Conservation (phyloP, 176 grass and related monocot species). For the Tillandsia leiboldiana region DNA sequence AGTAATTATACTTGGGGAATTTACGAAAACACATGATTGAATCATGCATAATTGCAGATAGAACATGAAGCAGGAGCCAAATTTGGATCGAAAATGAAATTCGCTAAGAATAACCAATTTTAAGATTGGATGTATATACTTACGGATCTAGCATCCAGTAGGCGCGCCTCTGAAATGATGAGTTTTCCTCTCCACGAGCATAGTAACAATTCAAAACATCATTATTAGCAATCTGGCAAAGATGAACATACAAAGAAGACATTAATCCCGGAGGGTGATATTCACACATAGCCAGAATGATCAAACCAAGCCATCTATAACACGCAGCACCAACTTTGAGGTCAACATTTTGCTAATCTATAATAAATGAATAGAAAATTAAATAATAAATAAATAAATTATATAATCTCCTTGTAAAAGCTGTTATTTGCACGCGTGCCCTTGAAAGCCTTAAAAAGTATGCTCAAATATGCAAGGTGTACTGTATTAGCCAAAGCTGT, state of each 20-base stretch:
- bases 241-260: conserved; percentile 1
- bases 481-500: no score
- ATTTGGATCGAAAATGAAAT: no score
- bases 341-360: neutral
- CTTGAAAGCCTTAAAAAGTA: no score
- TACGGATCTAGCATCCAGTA: conserved; percentile 98
- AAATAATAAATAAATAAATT: no score
- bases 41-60: no score
- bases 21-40: no score
- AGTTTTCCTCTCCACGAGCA: conserved; percentile 46
- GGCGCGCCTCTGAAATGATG: conserved; percentile 56
- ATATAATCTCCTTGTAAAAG: no score
- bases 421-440: no score
- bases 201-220: conserved; percentile 72
- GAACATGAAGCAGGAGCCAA: no score
- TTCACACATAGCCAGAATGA: neutral
- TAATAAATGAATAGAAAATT: neutral
- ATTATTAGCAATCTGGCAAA: conserved; percentile 58
- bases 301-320: neutral
- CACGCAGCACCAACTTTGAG: neutral
- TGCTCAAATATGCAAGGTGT: no score
- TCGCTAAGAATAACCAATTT: neutral
- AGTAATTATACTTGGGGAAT: no score
- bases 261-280: conserved; percentile 1
- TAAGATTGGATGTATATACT: conserved; percentile 22